Evolutionary conservation across 1,284 basidiomycete genomes (phyloP), one percentile per base, ranked within the genome.

Genomic region (Cryptococcus sp.): DNA sequence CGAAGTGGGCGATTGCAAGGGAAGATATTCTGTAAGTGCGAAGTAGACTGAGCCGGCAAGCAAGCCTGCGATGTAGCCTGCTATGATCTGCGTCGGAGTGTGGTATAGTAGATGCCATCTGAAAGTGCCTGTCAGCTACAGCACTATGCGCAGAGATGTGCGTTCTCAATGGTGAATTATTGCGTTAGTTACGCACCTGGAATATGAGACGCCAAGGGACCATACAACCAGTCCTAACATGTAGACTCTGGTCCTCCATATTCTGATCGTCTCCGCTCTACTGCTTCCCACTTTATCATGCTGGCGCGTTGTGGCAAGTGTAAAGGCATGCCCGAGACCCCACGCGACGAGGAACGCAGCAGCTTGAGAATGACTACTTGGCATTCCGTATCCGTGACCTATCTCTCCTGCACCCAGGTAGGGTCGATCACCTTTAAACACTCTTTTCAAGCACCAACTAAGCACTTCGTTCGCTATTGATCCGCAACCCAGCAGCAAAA

Each of bases 331-430:
- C 2, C 68, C 72, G 4, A 72, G 20, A 0, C 69, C 72, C 74
- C 74, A 76, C 2, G 71, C 70, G 2, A 71, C 58, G n/a, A 74
- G 41, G 49, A 74, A 75, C 25, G 69, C 72, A 15, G 67, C 72
- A 1, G 72, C 75, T 58, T 78, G 77, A 5, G 73, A 63, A 61
- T 78, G 77, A 63, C 73, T 75, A 52, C 69, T 73, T 3, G 77
- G 77, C 75, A 75, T 76, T 13, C 76, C 77, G 54, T 74, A 77
- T 5, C 77, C 77, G 16, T 73, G 66, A 5, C 74, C 73, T 1
- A 76, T 61, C 16, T 66, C 63, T 11, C 67, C 68, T 19, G 66
- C 44, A 10, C 71, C 70, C 6, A 62, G 48, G 37, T 65, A 71
- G 17, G 74, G 74, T 55, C 74, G 54, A 13, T 69, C 65, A 1